These are phyloP conservation scores for Calonectria hongkongensis DNA, from an alignment of 2,329 filamentous ascomycete species.

Conservation along the genomic window DNA sequence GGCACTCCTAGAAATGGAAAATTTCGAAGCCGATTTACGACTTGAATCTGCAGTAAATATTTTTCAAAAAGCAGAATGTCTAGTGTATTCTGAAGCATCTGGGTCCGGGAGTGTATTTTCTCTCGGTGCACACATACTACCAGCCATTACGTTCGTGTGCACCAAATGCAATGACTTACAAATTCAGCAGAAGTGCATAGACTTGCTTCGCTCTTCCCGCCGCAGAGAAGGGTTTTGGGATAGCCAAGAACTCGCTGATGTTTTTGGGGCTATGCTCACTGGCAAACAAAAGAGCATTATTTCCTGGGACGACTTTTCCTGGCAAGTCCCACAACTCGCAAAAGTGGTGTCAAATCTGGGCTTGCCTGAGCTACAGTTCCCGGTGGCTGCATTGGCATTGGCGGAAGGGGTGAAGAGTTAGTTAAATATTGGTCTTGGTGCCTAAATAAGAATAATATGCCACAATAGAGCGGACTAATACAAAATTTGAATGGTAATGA, in stretches of 20 bases:
- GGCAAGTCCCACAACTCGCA: background rate
- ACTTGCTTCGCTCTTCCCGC: background rate
- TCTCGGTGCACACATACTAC: background rate
- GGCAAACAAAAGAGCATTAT: background rate
- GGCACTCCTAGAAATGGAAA: background rate
- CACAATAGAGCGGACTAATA: no score
- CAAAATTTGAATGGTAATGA: no score
- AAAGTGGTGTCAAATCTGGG: background rate
- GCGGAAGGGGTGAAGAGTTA: background rate
- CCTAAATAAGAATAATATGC: no score
- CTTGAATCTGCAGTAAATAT: background rate
- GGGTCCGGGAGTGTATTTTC: background rate
- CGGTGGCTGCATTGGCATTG: background rate
- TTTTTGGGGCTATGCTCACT: background rate
- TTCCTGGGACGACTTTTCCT: background rate
- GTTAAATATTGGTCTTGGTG: no score
- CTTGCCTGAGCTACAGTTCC: background rate
- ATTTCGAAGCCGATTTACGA: background rate
- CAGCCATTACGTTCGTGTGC: background rate
- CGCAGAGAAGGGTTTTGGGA: constrained; percentile 25
- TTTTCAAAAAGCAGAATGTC: background rate
- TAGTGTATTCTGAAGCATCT: background rate
- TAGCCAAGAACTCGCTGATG: background rate
- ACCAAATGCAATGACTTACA: background rate
- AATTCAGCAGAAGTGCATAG: background rate